These are phyloP conservation scores for Plasmodium cynomolgi DNA, from an alignment of 169 alveolate genomes.

Conservation along the genomic window DNA sequence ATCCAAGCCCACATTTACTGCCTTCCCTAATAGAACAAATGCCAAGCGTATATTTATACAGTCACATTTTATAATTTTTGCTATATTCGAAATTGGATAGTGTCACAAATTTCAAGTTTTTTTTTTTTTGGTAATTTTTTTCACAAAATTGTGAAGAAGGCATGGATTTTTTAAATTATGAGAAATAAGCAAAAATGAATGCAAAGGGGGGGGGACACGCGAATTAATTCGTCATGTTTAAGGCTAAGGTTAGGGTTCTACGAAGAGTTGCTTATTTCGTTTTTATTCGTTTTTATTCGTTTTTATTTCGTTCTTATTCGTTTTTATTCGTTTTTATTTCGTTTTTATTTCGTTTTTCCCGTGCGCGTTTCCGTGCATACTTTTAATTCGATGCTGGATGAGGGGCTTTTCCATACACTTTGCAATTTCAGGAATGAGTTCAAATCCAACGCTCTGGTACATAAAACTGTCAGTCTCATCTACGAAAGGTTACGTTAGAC, in stretches of 20 bases:
- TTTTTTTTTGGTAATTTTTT: not conserved
- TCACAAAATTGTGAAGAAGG: not conserved
- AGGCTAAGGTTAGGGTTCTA: not conserved
- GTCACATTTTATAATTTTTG: not conserved
- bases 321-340: conserved; percentile 23
- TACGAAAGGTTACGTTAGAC: conserved; percentile 50
- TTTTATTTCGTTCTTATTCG: not conserved
- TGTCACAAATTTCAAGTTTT: not conserved
- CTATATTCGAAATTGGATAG: not conserved
- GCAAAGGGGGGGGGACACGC: not conserved
- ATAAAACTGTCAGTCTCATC: conserved; percentile 94
- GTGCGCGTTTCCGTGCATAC: conserved; percentile 66
- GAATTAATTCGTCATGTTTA: not conserved
- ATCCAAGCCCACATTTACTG: conserved; percentile 85
- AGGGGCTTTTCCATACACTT: conserved; percentile 94
- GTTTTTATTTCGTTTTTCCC: not conserved
- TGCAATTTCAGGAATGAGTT: conserved; percentile 93
- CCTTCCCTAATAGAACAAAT: conserved; percentile 82
- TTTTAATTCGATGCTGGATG: conserved; percentile 83
- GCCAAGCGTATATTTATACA: not conserved
- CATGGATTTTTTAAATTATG: not conserved
- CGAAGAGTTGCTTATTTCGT: not conserved
- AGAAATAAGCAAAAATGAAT: not conserved
- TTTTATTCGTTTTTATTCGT: conserved; percentile 22
- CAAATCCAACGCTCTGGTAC: conserved; percentile 97